phyloP scores from a whole-genome alignment of 164 flowering plant species.

The Akebia trifoliata region DNA sequence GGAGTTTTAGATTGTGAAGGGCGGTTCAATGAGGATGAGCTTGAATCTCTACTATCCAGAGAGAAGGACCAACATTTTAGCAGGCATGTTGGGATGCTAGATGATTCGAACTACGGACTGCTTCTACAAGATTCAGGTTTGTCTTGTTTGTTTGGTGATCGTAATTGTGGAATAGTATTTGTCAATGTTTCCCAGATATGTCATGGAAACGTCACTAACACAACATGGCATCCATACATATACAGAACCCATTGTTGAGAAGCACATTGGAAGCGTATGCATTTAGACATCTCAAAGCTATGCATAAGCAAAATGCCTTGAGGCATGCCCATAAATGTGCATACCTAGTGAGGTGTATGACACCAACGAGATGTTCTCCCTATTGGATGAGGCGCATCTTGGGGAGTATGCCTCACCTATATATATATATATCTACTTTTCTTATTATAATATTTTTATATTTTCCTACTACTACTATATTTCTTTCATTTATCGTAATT shows the following conservation, averaged over 20 bases:
- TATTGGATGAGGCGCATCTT: background rate
- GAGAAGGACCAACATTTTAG: conserved; percentile 15
- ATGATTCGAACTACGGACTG: conserved; percentile 13
- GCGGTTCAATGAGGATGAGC: conserved; percentile 14
- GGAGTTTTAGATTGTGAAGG: conserved; percentile 22
- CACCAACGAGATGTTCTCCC: background rate
- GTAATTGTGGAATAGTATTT: background rate
- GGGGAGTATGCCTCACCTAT: background rate
- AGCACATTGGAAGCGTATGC: background rate
- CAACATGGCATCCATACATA: background rate
- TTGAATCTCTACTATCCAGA: conserved; percentile 2
- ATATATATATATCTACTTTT: no score
- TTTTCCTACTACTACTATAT: background rate
- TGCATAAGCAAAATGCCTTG: background rate
- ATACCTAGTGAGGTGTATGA: background rate
- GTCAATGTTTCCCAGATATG: background rate
- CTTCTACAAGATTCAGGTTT: conserved; percentile 35
- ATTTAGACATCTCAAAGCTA: background rate
- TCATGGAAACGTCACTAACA: background rate
- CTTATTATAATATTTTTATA: background rate
- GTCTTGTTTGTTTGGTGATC: conserved; percentile 2
- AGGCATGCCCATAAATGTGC: background rate
- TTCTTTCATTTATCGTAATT: background rate
- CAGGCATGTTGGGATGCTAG: conserved; percentile 19
- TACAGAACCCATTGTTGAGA: background rate